Base-by-base conservation (phyloP, 768 basidiomycete species). In the Serendipita sp. region DNA sequence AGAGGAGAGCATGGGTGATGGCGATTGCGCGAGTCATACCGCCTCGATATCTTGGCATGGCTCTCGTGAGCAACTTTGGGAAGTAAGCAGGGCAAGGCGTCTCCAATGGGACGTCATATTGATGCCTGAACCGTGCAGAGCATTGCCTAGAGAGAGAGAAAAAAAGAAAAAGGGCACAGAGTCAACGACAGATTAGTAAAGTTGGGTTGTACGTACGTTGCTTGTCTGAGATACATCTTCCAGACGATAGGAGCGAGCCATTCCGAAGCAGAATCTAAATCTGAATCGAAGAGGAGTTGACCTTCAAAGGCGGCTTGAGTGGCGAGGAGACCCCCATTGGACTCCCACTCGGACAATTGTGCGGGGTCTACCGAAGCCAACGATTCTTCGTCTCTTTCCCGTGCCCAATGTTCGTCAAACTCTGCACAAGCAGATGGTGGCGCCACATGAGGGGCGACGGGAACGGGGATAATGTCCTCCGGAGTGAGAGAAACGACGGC, bases 1-100 rank as follows among this genome's bases (percentile, higher is more conserved):
- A 60, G 56, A 60, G 56, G n/a, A 60, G 56, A 10, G 56, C 56
- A 38, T 60, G 56, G 4, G 56, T 60, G 34, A 32, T 35, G 56
- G 56, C 56, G 56, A 60, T 60, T 18, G 56, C 56, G n/a, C 56
- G 56, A 10, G 56, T 60, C 56, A 60, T 60, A 10, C 35, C 56
- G 35, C 56, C 56, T 10, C 35, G 24, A 28, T 60, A 60, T 28
- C 56, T 24, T n/a, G 56, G 56, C 56, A 60, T 60, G 24, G 56
- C 56, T 4, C 56, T 11, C 5, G 56, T 60, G 16, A 60, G 56
- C 8, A 60, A 28, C 35, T 60, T 60, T n/a, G 56, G 24, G 10
- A 60, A 60, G 32, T 28, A 60, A n/a, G 24, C 10, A n/a, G 56
- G 56, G 56, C 28, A 32, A 3, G 56, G 56, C n/a, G 56, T 60